Conservation (phyloP, 352 stramenopile species). For the Phytophthora crassamura region DNA sequence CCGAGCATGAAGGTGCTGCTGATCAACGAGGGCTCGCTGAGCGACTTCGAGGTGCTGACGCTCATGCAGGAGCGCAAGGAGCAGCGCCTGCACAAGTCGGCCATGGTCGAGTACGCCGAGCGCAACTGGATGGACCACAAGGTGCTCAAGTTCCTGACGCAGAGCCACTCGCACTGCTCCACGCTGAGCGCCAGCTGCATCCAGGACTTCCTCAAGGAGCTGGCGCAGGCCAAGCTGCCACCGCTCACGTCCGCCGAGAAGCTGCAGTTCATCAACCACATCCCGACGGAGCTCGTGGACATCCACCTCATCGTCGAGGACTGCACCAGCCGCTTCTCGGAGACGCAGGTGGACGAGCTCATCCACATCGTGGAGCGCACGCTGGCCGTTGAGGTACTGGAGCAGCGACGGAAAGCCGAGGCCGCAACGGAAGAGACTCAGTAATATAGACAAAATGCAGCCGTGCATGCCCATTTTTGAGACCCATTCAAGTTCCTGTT, state of each 20-base stretch:
- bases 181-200: constrained; percentile 56
- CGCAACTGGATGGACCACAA: constrained; percentile 93
- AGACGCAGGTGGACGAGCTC: constrained; percentile 81
- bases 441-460: constrained; percentile 33
- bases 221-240: constrained; percentile 50
- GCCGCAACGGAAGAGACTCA: constrained; percentile 21
- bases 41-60: constrained; percentile 81
- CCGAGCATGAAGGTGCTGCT: constrained; percentile 83
- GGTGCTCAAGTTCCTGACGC: constrained; percentile 87
- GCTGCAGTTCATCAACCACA: constrained; percentile 89
- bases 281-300: constrained; percentile 84
- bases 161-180: constrained; percentile 69
- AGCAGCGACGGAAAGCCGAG: constrained; percentile 45
- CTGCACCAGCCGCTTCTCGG: constrained; percentile 78
- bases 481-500: constrained; percentile 20
- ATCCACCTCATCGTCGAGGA: constrained; percentile 88
- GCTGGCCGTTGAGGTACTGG: constrained; percentile 44
- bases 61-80: constrained; percentile 88
- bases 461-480: constrained; percentile 6
- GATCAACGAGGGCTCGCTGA: constrained; percentile 82
- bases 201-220: constrained; percentile 64
- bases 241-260: constrained; percentile 74
- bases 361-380: constrained; percentile 75
- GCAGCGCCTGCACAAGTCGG: constrained; percentile 76
- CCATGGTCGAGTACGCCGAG: constrained; percentile 80